Base-by-base conservation (phyloP, 1,284 basidiomycete genomes). In the Ustilago tritici region DNA sequence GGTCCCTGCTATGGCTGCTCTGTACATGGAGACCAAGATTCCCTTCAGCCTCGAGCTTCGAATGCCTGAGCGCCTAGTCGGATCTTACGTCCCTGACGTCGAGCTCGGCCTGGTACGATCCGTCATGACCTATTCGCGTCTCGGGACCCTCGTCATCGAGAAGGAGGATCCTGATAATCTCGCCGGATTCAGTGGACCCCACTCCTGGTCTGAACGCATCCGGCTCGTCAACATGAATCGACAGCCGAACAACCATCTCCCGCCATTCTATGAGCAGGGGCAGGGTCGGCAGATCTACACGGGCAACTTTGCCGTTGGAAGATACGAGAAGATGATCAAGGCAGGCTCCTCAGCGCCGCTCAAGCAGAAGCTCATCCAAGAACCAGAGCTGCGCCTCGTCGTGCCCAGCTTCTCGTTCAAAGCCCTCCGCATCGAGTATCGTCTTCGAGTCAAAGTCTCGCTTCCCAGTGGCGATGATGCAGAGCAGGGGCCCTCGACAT, bases 21-120 rank as follows among this genome's bases (percentile, higher is more conserved):
- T 78, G 10, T 78, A 78, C 56, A 78, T 78, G 76, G 76, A 78
- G 56, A 78, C 76, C 56, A 74, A 74, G 31, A 73, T 78, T 23
- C 76, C 76, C 5, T 78, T 78, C 65, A 74, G 71, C 34, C 54
- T 78, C 35, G 76, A 78, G 55, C 60, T 78, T 10, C 76, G 76
- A 14, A 57, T 78, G 61, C 76, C 76, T 11, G 50, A 64, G 23
- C 56, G 60, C 28, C 62, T 68, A 7, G 71, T 61, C 31, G 58
- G 43, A 19, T 56, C 50, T 8, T 74, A 71, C 46, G 61, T 54
- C 6, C 76, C 76, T 17, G 36, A 57, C n/a, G 62, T 78, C 50
- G 67, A 78, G 43, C 53, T 78, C 23, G 56, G 55, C 36, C 71
- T 78, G 2, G 66, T 74, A 28, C 76, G 76, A 23, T 74, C 76